phyloP scores from a whole-genome alignment of 306 rosid genomes.

The Chamaecrista fasciculata region DNA sequence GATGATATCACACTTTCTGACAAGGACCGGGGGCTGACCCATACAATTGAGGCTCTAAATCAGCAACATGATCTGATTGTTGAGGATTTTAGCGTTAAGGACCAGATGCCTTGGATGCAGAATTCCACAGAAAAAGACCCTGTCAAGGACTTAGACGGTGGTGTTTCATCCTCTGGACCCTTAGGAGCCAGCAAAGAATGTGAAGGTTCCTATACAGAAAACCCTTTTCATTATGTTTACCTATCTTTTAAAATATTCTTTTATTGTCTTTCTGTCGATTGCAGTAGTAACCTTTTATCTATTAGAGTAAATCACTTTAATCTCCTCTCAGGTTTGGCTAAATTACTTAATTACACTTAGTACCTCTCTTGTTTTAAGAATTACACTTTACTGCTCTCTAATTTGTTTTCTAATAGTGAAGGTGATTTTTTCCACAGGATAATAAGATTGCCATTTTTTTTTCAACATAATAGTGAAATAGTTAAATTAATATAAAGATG shows the following conservation, averaged over 20 bases:
- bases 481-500: no score
- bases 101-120: constrained; percentile 34
- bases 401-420: no score
- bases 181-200: constrained; percentile 25
- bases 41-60: constrained; percentile 39
- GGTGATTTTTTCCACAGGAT: no score
- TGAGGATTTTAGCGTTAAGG: constrained; percentile 38
- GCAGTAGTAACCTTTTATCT: constrained; percentile 1
- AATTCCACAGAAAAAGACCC: constrained; percentile 35
- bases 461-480: no score
- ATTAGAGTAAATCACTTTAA: no score
- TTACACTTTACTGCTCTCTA: no score
- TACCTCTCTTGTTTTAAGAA: no score
- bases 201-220: constrained; percentile 51
- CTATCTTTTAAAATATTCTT: constrained; percentile 9
- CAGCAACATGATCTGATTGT: constrained; percentile 24
- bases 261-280: neutral
- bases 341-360: no score
- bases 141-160: constrained; percentile 27
- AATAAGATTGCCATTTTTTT: no score
- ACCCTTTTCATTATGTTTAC: constrained; percentile 16
- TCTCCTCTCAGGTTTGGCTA: no score
- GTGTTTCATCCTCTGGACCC: constrained; percentile 29
- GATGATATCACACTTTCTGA: constrained; percentile 74
- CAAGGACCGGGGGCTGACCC: constrained; percentile 46